These are phyloP conservation scores for Tolypocladium ovalisporum DNA, from an alignment of 2,329 filamentous ascomycete species.

Conservation along the genomic window DNA sequence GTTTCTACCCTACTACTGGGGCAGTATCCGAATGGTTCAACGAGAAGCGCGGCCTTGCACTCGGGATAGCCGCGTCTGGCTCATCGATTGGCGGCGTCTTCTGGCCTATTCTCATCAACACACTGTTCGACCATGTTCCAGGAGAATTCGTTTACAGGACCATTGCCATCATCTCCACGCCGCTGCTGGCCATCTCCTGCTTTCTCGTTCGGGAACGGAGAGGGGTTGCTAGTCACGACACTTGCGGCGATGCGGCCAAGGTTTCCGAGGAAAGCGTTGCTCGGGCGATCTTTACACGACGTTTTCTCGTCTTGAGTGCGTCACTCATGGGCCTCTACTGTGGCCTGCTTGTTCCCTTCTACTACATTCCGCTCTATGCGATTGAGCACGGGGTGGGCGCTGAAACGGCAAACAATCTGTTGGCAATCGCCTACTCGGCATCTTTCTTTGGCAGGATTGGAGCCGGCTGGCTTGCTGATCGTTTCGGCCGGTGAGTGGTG, in stretches of 20 bases:
- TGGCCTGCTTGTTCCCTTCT: slow-evolving; percentile 18
- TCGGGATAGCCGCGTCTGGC: slow-evolving; percentile 19
- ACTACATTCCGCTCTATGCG: slow-evolving; percentile 37
- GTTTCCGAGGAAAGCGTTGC: slow-evolving; percentile 11
- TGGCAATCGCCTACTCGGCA: slow-evolving; percentile 50
- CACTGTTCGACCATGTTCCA: slow-evolving; percentile 4
- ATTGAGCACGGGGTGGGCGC: slow-evolving; percentile 31
- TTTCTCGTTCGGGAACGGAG: slow-evolving; percentile 16
- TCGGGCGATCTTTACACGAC: slow-evolving; percentile 11
- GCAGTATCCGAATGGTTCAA: slow-evolving; percentile 21
- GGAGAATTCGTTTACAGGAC: slow-evolving; percentile 9
- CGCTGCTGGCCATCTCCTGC: slow-evolving; percentile 14
- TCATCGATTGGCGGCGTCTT: slow-evolving; percentile 18
- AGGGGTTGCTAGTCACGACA: slow-evolving; percentile 5
- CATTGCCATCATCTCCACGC: slow-evolving; percentile 12
- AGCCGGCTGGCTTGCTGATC: slow-evolving; percentile 40
- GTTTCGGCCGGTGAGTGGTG: slow-evolving; percentile 26
- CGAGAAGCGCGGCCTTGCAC: slow-evolving; percentile 15
- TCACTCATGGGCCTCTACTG: slow-evolving; percentile 15
- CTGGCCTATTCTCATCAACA: slow-evolving; percentile 16
- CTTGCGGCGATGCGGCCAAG: slow-evolving; percentile 3
- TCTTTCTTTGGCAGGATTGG: slow-evolving; percentile 40
- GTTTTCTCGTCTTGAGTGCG: slow-evolving; percentile 11
- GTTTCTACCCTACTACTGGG: slow-evolving; percentile 19
- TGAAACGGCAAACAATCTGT: slow-evolving; percentile 46